Conservation (phyloP, 2,329 filamentous ascomycete genomes). For the Colletotrichum siamense region DNA sequence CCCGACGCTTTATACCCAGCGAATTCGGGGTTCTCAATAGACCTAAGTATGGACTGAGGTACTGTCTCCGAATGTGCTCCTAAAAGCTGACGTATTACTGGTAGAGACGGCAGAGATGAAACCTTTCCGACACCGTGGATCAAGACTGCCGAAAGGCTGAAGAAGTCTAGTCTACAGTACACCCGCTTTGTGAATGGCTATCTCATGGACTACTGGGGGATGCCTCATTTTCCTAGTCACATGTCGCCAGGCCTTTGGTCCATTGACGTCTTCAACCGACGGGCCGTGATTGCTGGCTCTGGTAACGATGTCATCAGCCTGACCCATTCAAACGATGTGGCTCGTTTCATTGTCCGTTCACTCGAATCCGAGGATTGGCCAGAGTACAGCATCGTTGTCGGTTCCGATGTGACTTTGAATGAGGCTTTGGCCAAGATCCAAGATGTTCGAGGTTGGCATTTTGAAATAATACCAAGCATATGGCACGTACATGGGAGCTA, state of each 20-base stretch:
- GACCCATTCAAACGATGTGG: conserved; percentile 55
- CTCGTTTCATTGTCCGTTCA: conserved; percentile 44
- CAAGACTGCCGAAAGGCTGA: conserved; percentile 18
- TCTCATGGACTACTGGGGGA: conserved; percentile 51
- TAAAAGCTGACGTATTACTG: background rate
- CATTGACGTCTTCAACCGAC: conserved; percentile 46
- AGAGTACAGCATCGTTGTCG: conserved; percentile 36
- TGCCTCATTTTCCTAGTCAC: conserved; percentile 40
- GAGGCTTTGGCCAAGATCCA: conserved; percentile 42
- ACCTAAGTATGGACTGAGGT: background rate
- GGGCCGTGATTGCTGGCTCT: conserved; percentile 53
- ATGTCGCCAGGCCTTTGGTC: conserved; percentile 42
- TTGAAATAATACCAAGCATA: background rate
- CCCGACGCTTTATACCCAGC: conserved; percentile 48
- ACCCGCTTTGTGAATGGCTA: conserved; percentile 44
- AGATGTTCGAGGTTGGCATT: background rate
- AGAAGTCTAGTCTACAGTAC: conserved; percentile 36
- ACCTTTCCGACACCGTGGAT: background rate
- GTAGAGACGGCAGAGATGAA: background rate
- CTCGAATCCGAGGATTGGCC: conserved; percentile 49
- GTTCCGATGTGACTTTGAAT: conserved; percentile 48
- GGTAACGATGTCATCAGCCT: conserved; percentile 49
- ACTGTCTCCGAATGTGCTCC: background rate
- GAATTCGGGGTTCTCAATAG: conserved; percentile 37
- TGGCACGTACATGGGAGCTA: too few relatives aligned